Evolutionary conservation across 257 asterid species (phyloP).

Genomic region (Plectranthus barbatus): DNA sequence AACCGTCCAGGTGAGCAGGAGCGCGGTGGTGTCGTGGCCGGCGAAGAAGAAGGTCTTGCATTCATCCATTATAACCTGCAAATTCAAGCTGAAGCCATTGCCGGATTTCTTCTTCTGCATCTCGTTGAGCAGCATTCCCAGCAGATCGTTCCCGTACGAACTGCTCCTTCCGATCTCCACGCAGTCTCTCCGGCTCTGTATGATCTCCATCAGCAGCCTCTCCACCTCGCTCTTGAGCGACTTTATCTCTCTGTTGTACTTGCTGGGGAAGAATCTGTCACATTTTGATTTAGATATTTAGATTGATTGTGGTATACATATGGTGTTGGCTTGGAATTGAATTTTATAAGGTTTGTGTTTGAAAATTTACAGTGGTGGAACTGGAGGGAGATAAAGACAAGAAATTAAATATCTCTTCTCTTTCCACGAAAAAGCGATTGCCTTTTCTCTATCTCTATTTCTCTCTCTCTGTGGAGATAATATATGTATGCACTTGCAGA

Average conservation of each 20-base stretch:
- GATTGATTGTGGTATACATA: no score
- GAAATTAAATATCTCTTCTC: no score
- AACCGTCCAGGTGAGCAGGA: constrained; percentile 84
- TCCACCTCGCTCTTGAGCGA: constrained; percentile 72
- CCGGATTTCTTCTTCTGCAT: constrained; percentile 57
- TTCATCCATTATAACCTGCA: constrained; percentile 89
- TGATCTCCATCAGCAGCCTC: constrained; percentile 75
- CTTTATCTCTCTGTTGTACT: constrained; percentile 82
- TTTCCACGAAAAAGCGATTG: not conserved
- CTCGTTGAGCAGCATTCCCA: constrained; percentile 67
- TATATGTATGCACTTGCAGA: no score
- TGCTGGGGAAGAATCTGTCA: constrained; percentile 73
- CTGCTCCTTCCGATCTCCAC: constrained; percentile 71
- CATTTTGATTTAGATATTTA: no score
- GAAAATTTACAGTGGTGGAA: no score
- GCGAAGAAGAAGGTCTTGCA: constrained; percentile 95
- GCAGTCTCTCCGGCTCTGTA: constrained; percentile 62
- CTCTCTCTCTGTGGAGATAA: no score
- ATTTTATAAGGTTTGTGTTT: no score
- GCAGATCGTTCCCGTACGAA: constrained; percentile 65
- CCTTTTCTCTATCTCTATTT: no score
- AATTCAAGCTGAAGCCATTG: constrained; percentile 44
- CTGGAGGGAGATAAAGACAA: not conserved
- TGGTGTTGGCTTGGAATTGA: no score
- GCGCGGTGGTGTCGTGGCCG: constrained; percentile 90